These are phyloP conservation scores for Podospora sp. DNA, from an alignment of 495 filamentous ascomycete genomes.

Conservation along the genomic window DNA sequence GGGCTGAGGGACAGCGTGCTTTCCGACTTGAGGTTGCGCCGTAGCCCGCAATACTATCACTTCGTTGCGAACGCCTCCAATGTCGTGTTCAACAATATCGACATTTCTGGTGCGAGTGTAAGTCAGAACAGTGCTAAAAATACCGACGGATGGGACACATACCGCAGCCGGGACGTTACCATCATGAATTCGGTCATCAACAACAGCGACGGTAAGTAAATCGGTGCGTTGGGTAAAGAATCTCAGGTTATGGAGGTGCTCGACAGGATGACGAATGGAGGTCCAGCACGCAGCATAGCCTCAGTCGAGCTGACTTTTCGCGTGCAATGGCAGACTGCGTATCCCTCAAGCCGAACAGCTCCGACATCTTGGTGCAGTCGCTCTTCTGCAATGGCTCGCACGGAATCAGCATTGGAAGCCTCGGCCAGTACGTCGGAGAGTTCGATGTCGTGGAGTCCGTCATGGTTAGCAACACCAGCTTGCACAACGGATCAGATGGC, in stretches of 20 bases:
- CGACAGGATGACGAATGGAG: no score
- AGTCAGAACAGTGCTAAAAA: constrained; percentile 57
- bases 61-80: constrained; percentile 69
- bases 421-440: constrained; percentile 66
- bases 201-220: constrained; percentile 60
- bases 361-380: constrained; percentile 72
- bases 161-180: constrained; percentile 61
- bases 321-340: constrained; percentile 55
- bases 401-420: constrained; percentile 70
- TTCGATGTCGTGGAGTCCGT: constrained; percentile 68
- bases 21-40: constrained; percentile 51
- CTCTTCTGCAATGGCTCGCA: constrained; percentile 72
- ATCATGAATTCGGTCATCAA: constrained; percentile 70
- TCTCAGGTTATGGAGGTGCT: no score
- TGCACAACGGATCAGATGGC: constrained; percentile 66
- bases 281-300: no score
- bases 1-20: constrained; percentile 53
- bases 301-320: not conserved
- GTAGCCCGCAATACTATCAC: constrained; percentile 46
- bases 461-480: constrained; percentile 66
- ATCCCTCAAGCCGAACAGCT: constrained; percentile 78
- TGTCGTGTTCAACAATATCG: constrained; percentile 66
- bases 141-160: constrained; percentile 75
- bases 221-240: not conserved
- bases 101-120: constrained; percentile 49